A percentile compares a stretch with the other conserved stretches of the same genome.
phyloP scores from a whole-genome alignment of 1,284 basidiomycete genomes.

The Ceratobasidium sp. region DNA sequence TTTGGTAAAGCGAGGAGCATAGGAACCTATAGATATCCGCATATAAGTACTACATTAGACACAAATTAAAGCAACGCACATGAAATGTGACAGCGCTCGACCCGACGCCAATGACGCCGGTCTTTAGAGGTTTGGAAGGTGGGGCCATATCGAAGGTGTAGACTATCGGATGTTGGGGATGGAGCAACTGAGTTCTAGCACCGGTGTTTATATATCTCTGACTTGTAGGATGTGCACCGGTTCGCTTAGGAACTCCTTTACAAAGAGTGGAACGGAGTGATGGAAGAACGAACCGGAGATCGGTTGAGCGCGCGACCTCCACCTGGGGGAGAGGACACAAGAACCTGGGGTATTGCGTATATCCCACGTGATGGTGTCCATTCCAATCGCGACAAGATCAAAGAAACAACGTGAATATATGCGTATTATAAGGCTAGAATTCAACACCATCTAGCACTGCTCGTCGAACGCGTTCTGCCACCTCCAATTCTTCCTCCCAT shows the following conservation, averaged over 20 bases:
- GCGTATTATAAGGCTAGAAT: slow-evolving; percentile 39
- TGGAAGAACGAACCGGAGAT: not conserved
- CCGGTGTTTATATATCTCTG: not conserved
- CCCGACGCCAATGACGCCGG: slow-evolving; percentile 42
- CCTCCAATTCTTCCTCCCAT: slow-evolving; percentile 65
- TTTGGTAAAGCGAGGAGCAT: slow-evolving; percentile 42
- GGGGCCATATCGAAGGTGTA: not conserved
- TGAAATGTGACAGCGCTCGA: slow-evolving; percentile 39
- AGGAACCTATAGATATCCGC: slow-evolving; percentile 9
- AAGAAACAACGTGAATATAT: slow-evolving; percentile 5
- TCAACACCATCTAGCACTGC: slow-evolving; percentile 60
- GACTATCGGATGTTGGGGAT: not conserved
- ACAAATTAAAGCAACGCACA: not conserved
- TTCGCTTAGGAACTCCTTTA: not conserved
- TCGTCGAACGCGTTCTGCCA: slow-evolving; percentile 65
- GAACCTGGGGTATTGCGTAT: no score
- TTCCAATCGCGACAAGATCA: not conserved
- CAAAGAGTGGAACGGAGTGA: not conserved
- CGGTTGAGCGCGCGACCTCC: not conserved
- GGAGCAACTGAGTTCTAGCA: not conserved
- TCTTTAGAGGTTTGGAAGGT: slow-evolving; percentile 7
- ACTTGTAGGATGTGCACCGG: not conserved
- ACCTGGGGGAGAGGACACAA: not conserved
- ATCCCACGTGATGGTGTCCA: not conserved
- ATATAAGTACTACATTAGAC: not conserved